These are phyloP conservation scores for Mrakia frigida DNA, from an alignment of 768 basidiomycete genomes.

Conservation along the genomic window DNA sequence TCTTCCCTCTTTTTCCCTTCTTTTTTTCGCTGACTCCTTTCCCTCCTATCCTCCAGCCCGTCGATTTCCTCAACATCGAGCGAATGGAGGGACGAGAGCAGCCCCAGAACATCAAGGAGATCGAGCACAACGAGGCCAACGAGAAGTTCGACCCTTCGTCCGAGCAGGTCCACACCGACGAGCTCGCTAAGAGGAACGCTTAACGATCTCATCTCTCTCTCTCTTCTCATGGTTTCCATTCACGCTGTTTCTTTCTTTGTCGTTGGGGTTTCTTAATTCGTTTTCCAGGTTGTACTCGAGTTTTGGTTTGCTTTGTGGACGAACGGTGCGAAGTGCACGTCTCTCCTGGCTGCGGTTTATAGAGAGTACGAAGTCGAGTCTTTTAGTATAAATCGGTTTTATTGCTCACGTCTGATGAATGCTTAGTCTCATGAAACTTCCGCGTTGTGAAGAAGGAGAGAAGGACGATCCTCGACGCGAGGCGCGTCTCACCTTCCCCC, in stretches of 20 bases:
- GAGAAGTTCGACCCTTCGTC: not conserved
- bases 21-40: too few species aligned
- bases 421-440: too few species aligned
- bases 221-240: not conserved
- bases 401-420: too few species aligned
- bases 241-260: not conserved
- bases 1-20: too few species aligned
- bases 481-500: too few species aligned
- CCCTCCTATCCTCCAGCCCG: conserved; percentile 16
- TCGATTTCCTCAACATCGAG: conserved; percentile 18
- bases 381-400: too few species aligned
- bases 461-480: too few species aligned
- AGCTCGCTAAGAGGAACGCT: not conserved
- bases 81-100: conserved; percentile 19
- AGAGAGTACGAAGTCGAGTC: too few species aligned
- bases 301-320: too few species aligned
- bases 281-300: not conserved
- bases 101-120: not conserved
- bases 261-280: not conserved
- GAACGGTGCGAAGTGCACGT: too few species aligned
- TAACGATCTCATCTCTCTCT: not conserved
- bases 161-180: not conserved
- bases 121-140: not conserved
- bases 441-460: too few species aligned
- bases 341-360: too few species aligned